Conservation (phyloP, 805 yeast species). For the Pichia phayaonensis region DNA sequence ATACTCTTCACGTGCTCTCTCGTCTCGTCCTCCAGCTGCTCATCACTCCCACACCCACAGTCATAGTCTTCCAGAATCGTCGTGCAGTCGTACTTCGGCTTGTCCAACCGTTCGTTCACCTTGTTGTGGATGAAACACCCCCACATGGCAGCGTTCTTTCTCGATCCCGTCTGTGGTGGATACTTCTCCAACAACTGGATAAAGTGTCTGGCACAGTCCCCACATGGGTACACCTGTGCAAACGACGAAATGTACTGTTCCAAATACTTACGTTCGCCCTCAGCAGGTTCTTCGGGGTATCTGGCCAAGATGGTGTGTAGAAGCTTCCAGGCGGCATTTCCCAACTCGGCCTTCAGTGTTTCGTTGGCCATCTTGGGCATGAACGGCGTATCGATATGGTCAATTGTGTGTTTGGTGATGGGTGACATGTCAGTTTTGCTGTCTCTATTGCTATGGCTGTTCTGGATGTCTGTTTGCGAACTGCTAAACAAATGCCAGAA, state of each 20-base stretch:
- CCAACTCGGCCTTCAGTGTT: conserved; percentile 60
- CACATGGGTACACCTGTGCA: conserved; percentile 93
- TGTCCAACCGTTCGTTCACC: conserved; percentile 66
- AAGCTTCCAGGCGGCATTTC: conserved; percentile 86
- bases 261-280: conserved; percentile 56
- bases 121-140: conserved; percentile 89
- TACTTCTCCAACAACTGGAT: conserved; percentile 54
- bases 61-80: conserved; percentile 84
- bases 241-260: conserved; percentile 59
- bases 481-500: background rate
- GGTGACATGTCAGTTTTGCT: too few relatives aligned
- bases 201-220: conserved; percentile 94
- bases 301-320: conserved; percentile 89
- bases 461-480: background rate
- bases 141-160: conserved; percentile 87
- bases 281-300: conserved; percentile 77
- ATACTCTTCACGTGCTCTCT: background rate
- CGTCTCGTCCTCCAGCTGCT: conserved; percentile 6
- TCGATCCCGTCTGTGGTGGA: conserved; percentile 78
- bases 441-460: too few relatives aligned
- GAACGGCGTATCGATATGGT: conserved; percentile 32
- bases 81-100: conserved; percentile 76
- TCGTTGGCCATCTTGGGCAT: conserved; percentile 95
- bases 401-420: too few relatives aligned
- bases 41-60: conserved; percentile 85